Conservation (phyloP, 768 basidiomycete genomes). For the Russula emetica region DNA sequence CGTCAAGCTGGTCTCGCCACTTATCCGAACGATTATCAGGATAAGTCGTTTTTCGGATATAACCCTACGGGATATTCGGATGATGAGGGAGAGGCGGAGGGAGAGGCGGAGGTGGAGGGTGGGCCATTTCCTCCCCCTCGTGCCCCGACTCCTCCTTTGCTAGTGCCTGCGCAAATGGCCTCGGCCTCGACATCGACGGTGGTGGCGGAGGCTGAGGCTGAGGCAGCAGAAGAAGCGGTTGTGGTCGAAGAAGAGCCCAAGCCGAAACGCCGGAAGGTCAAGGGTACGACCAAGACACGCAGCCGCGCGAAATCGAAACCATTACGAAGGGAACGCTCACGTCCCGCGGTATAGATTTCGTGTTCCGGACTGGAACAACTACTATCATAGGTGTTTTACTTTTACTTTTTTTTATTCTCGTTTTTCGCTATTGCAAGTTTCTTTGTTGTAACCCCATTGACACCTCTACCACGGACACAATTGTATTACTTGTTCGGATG, state of each 20-base stretch:
- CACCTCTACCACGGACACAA: too few relatives aligned
- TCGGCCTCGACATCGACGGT: neutral
- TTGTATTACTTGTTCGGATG: too few relatives aligned
- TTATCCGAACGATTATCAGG: constrained; percentile 27
- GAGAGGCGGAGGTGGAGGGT: neutral
- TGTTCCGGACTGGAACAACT: too few relatives aligned
- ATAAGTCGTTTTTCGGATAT: constrained; percentile 29
- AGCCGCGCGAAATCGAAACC: constrained; percentile 12
- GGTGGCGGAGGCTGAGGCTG: neutral
- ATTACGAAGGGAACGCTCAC: constrained; percentile 8
- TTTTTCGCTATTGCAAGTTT: too few relatives aligned
- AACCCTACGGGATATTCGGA: constrained; percentile 10
- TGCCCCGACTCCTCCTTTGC: neutral
- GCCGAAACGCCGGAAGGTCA: constrained; percentile 15
- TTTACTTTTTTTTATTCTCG: too few relatives aligned
- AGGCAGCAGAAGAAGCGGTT: neutral
- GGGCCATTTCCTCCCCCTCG: neutral
- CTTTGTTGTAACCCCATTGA: too few relatives aligned
- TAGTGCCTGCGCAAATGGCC: neutral
- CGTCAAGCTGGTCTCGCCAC: constrained; percentile 14
- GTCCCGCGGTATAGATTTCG: too few relatives aligned
- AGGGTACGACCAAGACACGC: neutral
- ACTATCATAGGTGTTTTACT: too few relatives aligned
- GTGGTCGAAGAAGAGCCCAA: constrained; percentile 3
- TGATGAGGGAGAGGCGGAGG: neutral